Conservation (phyloP, 2,329 filamentous ascomycete species). For the Venturia aucupariae region DNA sequence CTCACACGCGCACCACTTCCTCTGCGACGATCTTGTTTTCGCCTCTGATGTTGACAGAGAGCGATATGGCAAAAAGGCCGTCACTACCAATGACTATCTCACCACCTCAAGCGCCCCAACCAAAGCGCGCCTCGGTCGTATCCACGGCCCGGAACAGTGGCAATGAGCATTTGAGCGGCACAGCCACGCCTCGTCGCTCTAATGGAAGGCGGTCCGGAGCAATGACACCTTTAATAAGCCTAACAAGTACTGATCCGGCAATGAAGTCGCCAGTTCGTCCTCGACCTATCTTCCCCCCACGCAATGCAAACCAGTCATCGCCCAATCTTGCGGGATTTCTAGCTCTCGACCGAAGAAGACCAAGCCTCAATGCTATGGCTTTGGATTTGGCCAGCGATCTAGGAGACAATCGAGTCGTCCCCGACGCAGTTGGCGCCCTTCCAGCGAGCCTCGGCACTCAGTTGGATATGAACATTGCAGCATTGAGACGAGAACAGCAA, state of each 20-base stretch:
- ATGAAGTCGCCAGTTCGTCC: constrained; percentile 30
- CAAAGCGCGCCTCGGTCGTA: constrained; percentile 19
- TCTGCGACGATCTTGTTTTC: constrained; percentile 79
- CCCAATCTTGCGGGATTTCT: constrained; percentile 48
- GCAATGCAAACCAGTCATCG: constrained; percentile 45
- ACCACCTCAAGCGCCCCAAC: constrained; percentile 22
- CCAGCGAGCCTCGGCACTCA: constrained; percentile 74
- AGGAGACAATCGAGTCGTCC: constrained; percentile 51
- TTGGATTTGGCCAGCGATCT: constrained; percentile 67
- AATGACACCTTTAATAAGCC: not conserved
- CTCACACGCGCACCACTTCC: constrained; percentile 66
- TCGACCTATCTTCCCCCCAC: constrained; percentile 47
- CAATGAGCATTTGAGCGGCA: not conserved
- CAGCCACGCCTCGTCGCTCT: constrained; percentile 20
- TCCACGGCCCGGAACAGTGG: constrained; percentile 17
- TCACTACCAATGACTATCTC: constrained; percentile 25
- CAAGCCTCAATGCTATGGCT: constrained; percentile 29
- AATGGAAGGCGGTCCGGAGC: not conserved
- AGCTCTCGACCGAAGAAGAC: constrained; percentile 29
- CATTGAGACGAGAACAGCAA: constrained; percentile 18
- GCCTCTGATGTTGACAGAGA: constrained; percentile 47
- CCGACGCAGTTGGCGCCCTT: constrained; percentile 51
- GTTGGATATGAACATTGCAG: constrained; percentile 25
- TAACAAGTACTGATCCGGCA: not conserved
- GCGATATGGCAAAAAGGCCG: constrained; percentile 28